Evolutionary conservation across 2,329 filamentous ascomycete species (phyloP).

Genomic region (Colletotrichum sp.): DNA sequence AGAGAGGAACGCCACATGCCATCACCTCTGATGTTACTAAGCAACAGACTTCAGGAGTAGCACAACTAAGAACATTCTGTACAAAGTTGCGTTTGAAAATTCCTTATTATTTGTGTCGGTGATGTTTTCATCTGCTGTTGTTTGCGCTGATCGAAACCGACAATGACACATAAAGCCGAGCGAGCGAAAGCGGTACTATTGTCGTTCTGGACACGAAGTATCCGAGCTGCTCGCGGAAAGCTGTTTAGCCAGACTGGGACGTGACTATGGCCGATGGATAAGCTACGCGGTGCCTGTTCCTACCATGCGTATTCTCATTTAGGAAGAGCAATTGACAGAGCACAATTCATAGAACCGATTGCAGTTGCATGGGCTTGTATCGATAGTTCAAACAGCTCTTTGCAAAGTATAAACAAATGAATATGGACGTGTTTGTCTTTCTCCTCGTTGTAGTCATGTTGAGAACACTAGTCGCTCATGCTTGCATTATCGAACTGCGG

Average conservation of each 20-base stretch:
- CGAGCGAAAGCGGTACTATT: neutral
- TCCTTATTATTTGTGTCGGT: neutral
- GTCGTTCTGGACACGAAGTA: neutral
- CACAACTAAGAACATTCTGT: neutral
- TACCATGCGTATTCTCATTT: neutral
- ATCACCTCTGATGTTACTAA: neutral
- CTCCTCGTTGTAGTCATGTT: neutral
- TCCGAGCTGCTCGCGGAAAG: neutral
- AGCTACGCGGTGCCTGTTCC: neutral
- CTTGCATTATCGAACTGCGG: neutral
- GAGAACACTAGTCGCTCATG: neutral
- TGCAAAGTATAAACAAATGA: neutral
- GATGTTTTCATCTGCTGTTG: neutral
- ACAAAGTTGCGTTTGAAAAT: neutral
- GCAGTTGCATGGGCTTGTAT: fast-evolving
- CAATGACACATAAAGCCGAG: neutral
- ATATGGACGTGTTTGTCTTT: neutral
- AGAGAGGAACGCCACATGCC: neutral
- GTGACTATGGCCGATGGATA: neutral
- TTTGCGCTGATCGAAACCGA: neutral
- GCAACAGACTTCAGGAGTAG: neutral
- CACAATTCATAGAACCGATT: fast-evolving
- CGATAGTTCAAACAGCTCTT: neutral
- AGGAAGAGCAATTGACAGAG: neutral
- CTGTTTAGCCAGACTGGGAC: neutral